These are phyloP conservation scores for Boletus sp. DNA, from an alignment of 768 basidiomycete genomes.

Conservation along the genomic window DNA sequence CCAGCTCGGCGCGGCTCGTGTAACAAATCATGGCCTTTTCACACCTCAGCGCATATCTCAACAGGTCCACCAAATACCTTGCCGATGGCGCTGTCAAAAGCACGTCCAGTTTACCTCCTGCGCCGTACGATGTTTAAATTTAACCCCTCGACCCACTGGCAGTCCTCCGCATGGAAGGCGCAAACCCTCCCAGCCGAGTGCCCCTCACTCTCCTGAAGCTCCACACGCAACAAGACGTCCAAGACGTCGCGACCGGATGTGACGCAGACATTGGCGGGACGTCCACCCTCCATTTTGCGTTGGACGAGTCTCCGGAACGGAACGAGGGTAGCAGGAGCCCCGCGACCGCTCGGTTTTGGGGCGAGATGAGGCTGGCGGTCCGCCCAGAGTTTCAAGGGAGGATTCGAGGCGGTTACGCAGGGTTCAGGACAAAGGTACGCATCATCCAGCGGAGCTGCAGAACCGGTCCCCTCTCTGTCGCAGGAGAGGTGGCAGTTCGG, in stretches of 20 bases:
- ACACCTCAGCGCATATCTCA: slow-evolving; percentile 33
- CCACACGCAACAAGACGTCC: slow-evolving; percentile 55
- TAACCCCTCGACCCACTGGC: slow-evolving; percentile 12
- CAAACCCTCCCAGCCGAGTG: slow-evolving; percentile 55
- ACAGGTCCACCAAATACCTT: slow-evolving; percentile 39
- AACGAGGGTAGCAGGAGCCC: slow-evolving; percentile 45
- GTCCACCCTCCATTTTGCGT: slow-evolving; percentile 73
- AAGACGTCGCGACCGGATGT: slow-evolving; percentile 73
- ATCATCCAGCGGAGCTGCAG: background rate
- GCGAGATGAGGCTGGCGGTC: slow-evolving; percentile 71
- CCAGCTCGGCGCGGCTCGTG: background rate
- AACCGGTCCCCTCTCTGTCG: background rate
- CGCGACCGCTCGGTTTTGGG: slow-evolving; percentile 74
- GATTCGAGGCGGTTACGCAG: slow-evolving; percentile 85
- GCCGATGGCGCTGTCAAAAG: slow-evolving; percentile 43
- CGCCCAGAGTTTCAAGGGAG: slow-evolving; percentile 63
- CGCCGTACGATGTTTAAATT: background rate
- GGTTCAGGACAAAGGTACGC: slow-evolving; percentile 79
- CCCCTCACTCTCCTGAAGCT: slow-evolving; percentile 70
- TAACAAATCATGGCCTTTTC: slow-evolving; percentile 24
- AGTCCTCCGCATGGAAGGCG: slow-evolving; percentile 79
- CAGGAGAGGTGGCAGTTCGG: background rate
- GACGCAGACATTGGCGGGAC: slow-evolving; percentile 88
- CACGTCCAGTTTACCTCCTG: slow-evolving; percentile 27
- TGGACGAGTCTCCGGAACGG: slow-evolving; percentile 53